A percentile compares a stretch with the other conserved stretches of the same genome.
Evolutionary conservation across 1,284 basidiomycete species (phyloP).

Genomic region (Singerocomus inundabilis): DNA sequence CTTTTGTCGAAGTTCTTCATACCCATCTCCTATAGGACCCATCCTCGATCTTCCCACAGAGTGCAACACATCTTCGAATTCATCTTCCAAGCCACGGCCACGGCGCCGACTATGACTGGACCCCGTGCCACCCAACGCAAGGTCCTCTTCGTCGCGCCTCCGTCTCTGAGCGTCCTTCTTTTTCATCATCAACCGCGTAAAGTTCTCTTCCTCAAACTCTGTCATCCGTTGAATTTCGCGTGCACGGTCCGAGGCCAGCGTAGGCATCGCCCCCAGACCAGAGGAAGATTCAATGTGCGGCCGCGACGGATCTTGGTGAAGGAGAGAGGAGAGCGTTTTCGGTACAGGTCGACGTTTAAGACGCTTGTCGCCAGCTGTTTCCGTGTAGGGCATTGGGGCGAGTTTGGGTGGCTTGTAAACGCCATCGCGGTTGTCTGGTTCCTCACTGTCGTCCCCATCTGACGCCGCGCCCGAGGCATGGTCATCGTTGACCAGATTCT

Average conservation of each 20-base stretch:
- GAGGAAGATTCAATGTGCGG: conserved; percentile 35
- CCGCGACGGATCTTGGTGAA: conserved; percentile 52
- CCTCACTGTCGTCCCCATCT: conserved; percentile 32
- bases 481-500: conserved; percentile 52
- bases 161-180: conserved; percentile 85
- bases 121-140: conserved; percentile 76
- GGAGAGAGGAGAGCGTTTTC: conserved; percentile 68
- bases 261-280: conserved; percentile 68
- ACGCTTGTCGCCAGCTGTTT: conserved; percentile 48
- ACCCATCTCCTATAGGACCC: conserved; percentile 59
- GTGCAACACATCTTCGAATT: conserved; percentile 79
- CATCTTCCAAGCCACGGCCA: conserved; percentile 79
- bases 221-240: conserved; percentile 79
- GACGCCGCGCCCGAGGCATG: conserved; percentile 36
- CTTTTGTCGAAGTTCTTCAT: conserved; percentile 69
- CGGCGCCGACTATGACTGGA: conserved; percentile 53
- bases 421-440: conserved; percentile 39
- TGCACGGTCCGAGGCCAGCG: conserved; percentile 63
- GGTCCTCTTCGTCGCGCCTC: conserved; percentile 85
- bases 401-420: conserved; percentile 92
- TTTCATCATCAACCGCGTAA: conserved; percentile 88
- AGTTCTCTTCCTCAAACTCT: conserved; percentile 96
- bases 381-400: conserved; percentile 89
- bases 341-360: conserved; percentile 57
- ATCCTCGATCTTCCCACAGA: conserved; percentile 47